Conservation (phyloP, 306 rosid species). For the Pyrus betulifolia region DNA sequence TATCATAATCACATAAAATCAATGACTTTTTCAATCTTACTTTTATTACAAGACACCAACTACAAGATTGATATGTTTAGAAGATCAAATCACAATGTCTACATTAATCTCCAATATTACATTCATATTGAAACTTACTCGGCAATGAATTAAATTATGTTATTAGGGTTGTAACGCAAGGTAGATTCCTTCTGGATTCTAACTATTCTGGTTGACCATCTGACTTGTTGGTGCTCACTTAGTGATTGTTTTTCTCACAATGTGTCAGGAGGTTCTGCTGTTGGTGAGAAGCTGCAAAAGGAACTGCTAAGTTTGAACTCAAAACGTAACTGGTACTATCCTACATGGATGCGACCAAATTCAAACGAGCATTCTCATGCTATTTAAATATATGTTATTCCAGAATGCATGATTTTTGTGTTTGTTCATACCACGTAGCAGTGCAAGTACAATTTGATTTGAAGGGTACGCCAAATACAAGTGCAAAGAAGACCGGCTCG, state of each 20-base stretch:
- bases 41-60: no score
- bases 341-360: constrained; percentile 1
- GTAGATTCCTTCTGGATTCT: neutral
- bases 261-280: constrained; percentile 35
- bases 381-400: neutral
- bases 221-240: neutral
- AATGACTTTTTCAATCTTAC: no score
- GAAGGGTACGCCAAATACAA: constrained; percentile 56
- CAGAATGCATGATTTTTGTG: neutral
- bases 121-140: neutral
- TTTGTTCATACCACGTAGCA: constrained; percentile 31
- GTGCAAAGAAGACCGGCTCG: constrained; percentile 57
- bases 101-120: no score
- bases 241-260: constrained; percentile 14
- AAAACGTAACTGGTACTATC: constrained; percentile 44
- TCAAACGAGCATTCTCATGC: neutral
- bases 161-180: neutral
- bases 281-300: constrained; percentile 71
- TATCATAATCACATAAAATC: no score
- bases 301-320: constrained; percentile 66
- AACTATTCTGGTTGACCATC: neutral
- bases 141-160: neutral
- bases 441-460: constrained; percentile 64
- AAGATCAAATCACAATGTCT: no score
- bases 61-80: no score